Evolutionary conservation across 2,329 filamentous ascomycete genomes (phyloP), one percentile per base, ranked within the genome.

Genomic region (Berkeleyomyces basicola): DNA sequence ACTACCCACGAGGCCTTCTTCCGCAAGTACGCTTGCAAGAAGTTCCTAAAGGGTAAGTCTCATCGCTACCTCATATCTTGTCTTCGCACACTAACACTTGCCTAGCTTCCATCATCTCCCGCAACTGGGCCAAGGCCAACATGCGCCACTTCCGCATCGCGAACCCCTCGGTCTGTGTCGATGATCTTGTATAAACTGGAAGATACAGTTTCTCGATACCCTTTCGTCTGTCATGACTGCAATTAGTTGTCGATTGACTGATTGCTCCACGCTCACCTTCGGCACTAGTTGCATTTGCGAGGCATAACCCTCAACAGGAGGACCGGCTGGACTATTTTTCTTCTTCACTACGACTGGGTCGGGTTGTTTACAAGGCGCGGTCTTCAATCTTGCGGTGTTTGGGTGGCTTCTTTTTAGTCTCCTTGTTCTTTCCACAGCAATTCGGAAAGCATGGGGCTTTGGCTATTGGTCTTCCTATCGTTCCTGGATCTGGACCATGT

Each of bases 1-100:
- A 88, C 96, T 61, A 82, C 86, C 51, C 93, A 99, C 71, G 92
- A 97, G 73, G 95, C 93, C 44, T 96, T 99, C 80, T 97, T 96
- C 81, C 96, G 95, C 82, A 99, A 99, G 76, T 99, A 99, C 73
- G 93, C 93, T 63, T 95, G 90, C 82, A 99, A 97, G 80, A 96
- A 96, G 77, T 99, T 97, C 77, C 78, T 97, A 70, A 99, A 99
- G 79, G 91, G 92, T 96, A 84, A 76, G 81, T 69, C n/a, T 14
- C 42, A 23, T n/a, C 4, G 7, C 51, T 16, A 36, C 7, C 58
- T 65, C 3, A 16, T 14, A 6, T 23, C 14, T 23, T 53, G 23
- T n/a, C 6, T 47, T 31, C 23, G 3, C 39, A 36, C 31, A 37
- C 57, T 63, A 58, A 44, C 59, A 49, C 9, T n/a, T 43, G 23